Evolutionary conservation across 257 asterid genomes (phyloP), one percentile per base, ranked within the genome.

Genomic region (Cruciata laevipes): DNA sequence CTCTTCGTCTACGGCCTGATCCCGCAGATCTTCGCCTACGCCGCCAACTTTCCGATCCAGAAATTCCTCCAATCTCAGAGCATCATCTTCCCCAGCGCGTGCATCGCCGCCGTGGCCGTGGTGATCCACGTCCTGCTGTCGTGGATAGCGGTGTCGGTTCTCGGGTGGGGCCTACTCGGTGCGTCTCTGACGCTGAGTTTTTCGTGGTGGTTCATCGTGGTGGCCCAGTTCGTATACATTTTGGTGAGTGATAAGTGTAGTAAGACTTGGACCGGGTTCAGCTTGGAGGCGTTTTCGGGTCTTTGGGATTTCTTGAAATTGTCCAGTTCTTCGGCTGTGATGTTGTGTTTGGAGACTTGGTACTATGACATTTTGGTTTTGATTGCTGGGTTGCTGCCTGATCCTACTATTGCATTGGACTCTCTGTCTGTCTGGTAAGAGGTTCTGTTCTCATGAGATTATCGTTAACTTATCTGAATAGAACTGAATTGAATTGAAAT

Each of bases 291-390:
- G 0, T 74, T 74, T 74, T 35, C 78, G n/a, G 78, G 78, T 32
- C 27, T 74, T 1, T 68, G 78, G 78, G 69, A 63, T 0, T 74
- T 74, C 55, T 53, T 62, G 61, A 74, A 74, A 53, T 31, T 74
- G 73, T 74, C 78, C 17, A 44, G 24, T 53, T 62, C 78, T 5
- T 74, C 78, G 5, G 73, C 78, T n/a, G 61, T 74, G 3, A 74
- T 74, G 78, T 74, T 74, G 6, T 74, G 74, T n/a, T 69, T 74
- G 5, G 78, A 74, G 65, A 60, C 66, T 53, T 74, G 78, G 78
- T 74, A 74, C 7, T 62, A 6, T 20, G 61, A 61, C 3, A 23
- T 74, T 6, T 30, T 74, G 74, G 57, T 68, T 20, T 30, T 74
- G 40, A 27, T 74, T 68, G 73, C 73, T 55, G 78, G 78, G 2